Evolutionary conservation across 805 yeast species (phyloP).

Genomic region (Groenewaldozyma tartarivorans): DNA sequence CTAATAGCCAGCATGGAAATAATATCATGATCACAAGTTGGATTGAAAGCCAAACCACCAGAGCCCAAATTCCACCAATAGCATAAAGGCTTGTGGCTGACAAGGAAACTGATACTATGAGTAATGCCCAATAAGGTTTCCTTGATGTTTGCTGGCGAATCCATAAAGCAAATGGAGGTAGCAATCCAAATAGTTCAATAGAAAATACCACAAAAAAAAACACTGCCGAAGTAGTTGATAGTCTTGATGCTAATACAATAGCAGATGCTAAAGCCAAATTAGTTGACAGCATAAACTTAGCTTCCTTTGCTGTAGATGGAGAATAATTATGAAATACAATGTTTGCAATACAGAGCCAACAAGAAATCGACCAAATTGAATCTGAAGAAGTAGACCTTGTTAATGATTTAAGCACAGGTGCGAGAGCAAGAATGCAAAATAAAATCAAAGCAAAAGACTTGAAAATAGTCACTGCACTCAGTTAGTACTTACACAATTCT

Average conservation of each 20-base stretch:
- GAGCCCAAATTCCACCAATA: slow-evolving; percentile 34
- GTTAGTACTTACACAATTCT: slow-evolving; percentile 1
- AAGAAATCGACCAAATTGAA: slow-evolving; percentile 87
- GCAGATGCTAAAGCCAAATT: slow-evolving; percentile 80
- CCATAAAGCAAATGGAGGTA: slow-evolving; percentile 62
- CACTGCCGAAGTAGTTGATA: slow-evolving; percentile 62
- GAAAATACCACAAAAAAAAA: slow-evolving; percentile 74
- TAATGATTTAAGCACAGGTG: slow-evolving; percentile 84
- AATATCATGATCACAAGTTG: slow-evolving; percentile 42
- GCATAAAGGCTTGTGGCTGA: slow-evolving; percentile 24
- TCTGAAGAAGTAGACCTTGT: slow-evolving; percentile 87
- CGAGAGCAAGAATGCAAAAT: slow-evolving; percentile 61
- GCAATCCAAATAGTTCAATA: slow-evolving; percentile 58
- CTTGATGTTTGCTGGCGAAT: slow-evolving; percentile 33
- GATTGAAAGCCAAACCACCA: slow-evolving; percentile 41
- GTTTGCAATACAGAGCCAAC: slow-evolving; percentile 66
- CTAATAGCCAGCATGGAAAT: slow-evolving; percentile 63
- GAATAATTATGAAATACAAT: slow-evolving; percentile 61
- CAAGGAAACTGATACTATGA: slow-evolving; percentile 13
- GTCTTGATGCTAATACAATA: slow-evolving; percentile 82
- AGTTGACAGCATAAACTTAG: slow-evolving; percentile 55
- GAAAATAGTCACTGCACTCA: slow-evolving; percentile 25
- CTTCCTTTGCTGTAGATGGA: slow-evolving; percentile 31
- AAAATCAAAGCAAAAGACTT: slow-evolving; percentile 64
- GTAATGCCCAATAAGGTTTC: slow-evolving; percentile 21